Evolutionary conservation across 768 basidiomycete species (phyloP).

Genomic region (Coprinopsis marcescibilis): DNA sequence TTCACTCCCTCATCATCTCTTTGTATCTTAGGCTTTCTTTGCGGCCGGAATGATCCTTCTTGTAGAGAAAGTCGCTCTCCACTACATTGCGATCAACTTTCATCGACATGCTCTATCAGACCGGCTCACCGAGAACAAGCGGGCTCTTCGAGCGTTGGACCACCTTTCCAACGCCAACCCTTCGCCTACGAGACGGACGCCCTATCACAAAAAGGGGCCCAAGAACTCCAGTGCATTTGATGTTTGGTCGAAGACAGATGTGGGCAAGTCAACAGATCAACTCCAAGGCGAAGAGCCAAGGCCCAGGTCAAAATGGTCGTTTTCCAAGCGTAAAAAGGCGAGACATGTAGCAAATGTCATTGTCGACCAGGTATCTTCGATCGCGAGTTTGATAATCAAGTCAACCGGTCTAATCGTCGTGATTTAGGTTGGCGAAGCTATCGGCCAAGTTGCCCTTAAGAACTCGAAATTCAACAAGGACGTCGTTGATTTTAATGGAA

Average conservation of each 20-base stretch:
- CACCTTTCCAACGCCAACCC: conserved; percentile 63
- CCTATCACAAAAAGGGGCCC: conserved; percentile 33
- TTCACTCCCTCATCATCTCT: not conserved
- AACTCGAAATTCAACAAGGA: conserved; percentile 54
- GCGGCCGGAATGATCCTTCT: conserved; percentile 37
- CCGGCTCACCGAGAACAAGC: conserved; percentile 61
- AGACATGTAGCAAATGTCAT: conserved; percentile 60
- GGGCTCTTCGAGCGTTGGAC: conserved; percentile 67
- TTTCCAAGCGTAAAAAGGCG: conserved; percentile 30
- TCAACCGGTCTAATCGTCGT: not conserved
- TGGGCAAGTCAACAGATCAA: too few relatives aligned
- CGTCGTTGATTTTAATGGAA: conserved; percentile 41
- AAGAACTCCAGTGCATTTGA: conserved; percentile 35
- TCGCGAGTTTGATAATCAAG: not conserved
- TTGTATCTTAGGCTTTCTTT: conserved; percentile 34
- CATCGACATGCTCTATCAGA: conserved; percentile 73
- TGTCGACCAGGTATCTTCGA: conserved; percentile 48
- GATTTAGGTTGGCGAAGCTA: conserved; percentile 48
- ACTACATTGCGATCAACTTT: conserved; percentile 76
- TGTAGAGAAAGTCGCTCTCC: conserved; percentile 53
- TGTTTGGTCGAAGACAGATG: too few relatives aligned
- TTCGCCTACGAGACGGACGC: conserved; percentile 29
- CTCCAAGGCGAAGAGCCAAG: too few relatives aligned
- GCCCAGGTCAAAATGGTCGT: conserved; percentile 6
- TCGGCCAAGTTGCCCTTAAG: conserved; percentile 67